phyloP scores from a whole-genome alignment of 495 filamentous ascomycete species.

The Aspergillus egyptiacus region DNA sequence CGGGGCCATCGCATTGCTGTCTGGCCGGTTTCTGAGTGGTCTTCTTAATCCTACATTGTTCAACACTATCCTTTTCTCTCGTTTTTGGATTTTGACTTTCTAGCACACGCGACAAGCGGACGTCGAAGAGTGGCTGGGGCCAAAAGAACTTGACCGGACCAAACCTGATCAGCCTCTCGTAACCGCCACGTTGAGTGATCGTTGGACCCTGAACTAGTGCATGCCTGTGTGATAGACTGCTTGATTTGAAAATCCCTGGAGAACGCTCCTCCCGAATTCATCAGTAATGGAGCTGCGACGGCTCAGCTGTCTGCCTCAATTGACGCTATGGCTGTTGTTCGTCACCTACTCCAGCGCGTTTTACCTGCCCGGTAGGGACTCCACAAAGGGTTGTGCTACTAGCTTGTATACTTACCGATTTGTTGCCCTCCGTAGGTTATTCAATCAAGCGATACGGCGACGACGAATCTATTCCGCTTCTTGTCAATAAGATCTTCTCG shows the following conservation, averaged over 20 bases:
- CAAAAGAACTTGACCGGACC: too few species aligned
- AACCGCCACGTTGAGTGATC: constrained; percentile 19
- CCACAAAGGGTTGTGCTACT: neutral
- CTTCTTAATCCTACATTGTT: neutral
- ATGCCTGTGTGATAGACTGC: constrained; percentile 21
- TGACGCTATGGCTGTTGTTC: constrained; percentile 36
- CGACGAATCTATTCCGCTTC: constrained; percentile 72
- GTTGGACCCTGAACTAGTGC: constrained; percentile 10
- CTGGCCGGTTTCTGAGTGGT: neutral
- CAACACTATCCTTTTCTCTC: neutral
- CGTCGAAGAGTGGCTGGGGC: too few species aligned
- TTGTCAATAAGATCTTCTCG: constrained; percentile 95
- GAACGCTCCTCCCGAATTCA: constrained; percentile 14
- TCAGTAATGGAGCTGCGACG: constrained; percentile 24
- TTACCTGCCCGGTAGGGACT: constrained; percentile 67
- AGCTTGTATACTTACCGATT: constrained; percentile 13
- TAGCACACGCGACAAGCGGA: neutral
- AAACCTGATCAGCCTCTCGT: constrained; percentile 13
- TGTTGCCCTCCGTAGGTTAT: constrained; percentile 47
- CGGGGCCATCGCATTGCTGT: neutral
- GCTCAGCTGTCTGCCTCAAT: constrained; percentile 21
- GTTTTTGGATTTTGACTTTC: neutral
- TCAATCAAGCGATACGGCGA: constrained; percentile 77
- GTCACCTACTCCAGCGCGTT: constrained; percentile 53
- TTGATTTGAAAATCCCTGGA: too few species aligned